phyloP scores from a whole-genome alignment of 495 filamentous ascomycete genomes.

The Podospora sp. region DNA sequence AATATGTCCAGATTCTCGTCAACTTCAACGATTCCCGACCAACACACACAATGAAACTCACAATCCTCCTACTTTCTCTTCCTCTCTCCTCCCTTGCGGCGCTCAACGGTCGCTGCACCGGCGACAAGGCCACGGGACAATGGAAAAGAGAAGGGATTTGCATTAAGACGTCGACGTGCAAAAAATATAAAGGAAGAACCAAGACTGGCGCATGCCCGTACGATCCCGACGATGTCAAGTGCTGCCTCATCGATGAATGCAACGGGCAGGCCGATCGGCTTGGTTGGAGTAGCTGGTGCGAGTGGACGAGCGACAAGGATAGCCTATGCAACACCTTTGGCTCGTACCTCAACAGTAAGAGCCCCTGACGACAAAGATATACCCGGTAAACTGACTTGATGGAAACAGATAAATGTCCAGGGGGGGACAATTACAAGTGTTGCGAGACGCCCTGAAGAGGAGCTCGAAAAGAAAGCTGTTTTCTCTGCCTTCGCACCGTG shows the following conservation, averaged over 20 bases:
- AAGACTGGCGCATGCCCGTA: slow-evolving; percentile 9
- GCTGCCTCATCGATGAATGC: slow-evolving; percentile 16
- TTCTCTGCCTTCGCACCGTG: too few relatives aligned
- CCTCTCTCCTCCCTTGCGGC: slow-evolving; percentile 7
- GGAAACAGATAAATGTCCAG: slow-evolving; percentile 4
- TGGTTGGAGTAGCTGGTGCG: not conserved
- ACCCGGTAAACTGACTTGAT: not conserved
- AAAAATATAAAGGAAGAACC: slow-evolving; percentile 4
- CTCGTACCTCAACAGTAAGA: not conserved
- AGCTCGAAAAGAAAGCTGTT: too few relatives aligned
- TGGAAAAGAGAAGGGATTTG: slow-evolving; percentile 17
- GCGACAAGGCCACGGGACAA: slow-evolving; percentile 15
- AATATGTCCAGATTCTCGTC: not conserved
- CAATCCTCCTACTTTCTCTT: not conserved
- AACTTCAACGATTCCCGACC: not conserved
- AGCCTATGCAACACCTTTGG: slow-evolving; percentile 1
- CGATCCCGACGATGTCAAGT: slow-evolving; percentile 22
- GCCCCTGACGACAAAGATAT: not conserved
- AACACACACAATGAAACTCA: not conserved
- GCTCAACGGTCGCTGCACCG: slow-evolving; percentile 21
- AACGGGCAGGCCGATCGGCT: not conserved
- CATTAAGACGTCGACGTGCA: slow-evolving; percentile 14
- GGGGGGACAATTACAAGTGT: slow-evolving; percentile 11
- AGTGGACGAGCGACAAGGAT: slow-evolving; percentile 7
- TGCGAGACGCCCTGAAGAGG: not conserved